Evolutionary conservation across 192 early-diverging fungal species (phyloP).

Genomic region (Cetraspora pellucida): DNA sequence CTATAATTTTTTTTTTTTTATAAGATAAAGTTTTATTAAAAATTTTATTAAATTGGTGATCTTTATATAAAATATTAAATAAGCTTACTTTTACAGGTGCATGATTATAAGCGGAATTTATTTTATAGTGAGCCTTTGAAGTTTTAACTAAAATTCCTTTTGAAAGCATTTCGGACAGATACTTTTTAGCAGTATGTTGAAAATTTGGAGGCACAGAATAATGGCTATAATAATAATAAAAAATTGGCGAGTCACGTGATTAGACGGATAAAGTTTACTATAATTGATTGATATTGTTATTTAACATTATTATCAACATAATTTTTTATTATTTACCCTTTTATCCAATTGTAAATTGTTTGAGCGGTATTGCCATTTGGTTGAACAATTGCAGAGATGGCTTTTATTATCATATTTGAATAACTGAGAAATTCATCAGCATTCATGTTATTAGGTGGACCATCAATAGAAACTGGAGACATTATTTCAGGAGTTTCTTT

Average conservation of each 20-base stretch:
- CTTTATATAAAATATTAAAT: no score
- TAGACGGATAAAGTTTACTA: no score
- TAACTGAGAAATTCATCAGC: neutral
- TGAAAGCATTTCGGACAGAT: neutral
- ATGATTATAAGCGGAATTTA: neutral
- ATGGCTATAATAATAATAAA: neutral
- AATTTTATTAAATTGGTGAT: no score
- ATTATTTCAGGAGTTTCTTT: no score
- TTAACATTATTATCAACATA: neutral
- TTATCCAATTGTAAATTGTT: neutral
- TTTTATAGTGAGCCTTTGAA: neutral
- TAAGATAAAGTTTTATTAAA: no score
- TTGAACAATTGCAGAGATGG: neutral
- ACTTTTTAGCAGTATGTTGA: neutral
- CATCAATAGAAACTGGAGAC: neutral
- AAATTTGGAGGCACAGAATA: neutral
- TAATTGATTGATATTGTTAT: no score
- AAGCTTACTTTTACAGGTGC: neutral
- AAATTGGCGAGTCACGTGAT: no score
- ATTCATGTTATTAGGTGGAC: neutral
- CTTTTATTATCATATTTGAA: neutral
- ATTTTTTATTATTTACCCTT: neutral
- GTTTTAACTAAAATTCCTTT: constrained; percentile 3
- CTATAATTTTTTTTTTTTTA: no score
- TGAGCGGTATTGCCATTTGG: neutral